Base-by-base conservation (phyloP, 805 yeast species). In the Candida tallmaniae region DNA sequence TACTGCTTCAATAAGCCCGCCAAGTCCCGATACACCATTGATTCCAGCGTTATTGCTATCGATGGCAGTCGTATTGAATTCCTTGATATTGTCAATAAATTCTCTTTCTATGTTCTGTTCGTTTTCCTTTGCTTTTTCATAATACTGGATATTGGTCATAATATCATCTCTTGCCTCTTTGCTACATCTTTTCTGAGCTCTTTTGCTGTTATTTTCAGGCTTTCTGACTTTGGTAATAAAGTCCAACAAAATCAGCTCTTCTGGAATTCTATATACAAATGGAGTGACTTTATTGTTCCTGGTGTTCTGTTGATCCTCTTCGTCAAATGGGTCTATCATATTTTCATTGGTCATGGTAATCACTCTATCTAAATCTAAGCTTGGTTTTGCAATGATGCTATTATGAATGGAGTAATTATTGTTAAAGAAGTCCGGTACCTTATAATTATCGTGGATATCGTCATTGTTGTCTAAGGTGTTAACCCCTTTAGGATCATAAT, bases 191-290 rank as follows among this genome's bases (percentile, higher is more conserved):
- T 18, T 28, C 21, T 27, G 31, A 4, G 11, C 6, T 18, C 26
- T 22, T 14, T 30, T 32, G 12, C 24, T 64, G 41, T 31, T 60
- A 14, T 55, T 51, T 24, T 5, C 47, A 20, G 47, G 40, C 51
- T 53, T 50, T 11, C 70, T 70, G 4, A 76, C 73, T 19, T 71
- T 75, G 14, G 72, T 72, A 22, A 81, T 53, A 49, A 87, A 87
- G 53, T 85, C 90, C 21, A 84, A 57, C 27, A 82, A 56, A 5
- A 86, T 68, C 47, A 82, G 79, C 27, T 70, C 69, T 42, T 83
- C 93, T 2, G 86, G 83, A 4, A 86, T 54, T 36, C 81, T 62
- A 55, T 78, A 81, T 1, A 84, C 67, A 23, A 74, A 68, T 23
- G 75, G 68, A 22, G 62, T 58, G 11, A 40, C 36, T 15, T 46